Conservation (phyloP, 805 yeast species). For the Kuraishia borneana region DNA sequence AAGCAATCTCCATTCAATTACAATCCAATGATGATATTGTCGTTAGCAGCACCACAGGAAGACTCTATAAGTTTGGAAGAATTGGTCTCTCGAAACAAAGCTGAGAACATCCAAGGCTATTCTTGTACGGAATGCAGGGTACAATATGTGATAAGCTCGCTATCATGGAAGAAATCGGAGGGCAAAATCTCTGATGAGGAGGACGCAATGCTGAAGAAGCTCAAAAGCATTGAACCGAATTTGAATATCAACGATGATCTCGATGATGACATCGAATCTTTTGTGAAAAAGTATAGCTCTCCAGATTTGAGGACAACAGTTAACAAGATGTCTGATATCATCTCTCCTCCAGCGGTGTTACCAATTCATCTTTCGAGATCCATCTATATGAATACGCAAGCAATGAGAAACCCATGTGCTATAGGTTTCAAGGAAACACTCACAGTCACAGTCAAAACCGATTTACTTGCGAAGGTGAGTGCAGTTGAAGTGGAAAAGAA, state of each 20-base stretch:
- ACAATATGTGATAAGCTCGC: constrained; percentile 1
- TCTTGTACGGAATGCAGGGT: constrained; percentile 68
- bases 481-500: constrained; percentile 16
- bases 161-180: constrained; percentile 5
- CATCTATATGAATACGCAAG: constrained; percentile 52
- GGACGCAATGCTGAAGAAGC: constrained; percentile 22
- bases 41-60: constrained; percentile 63
- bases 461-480: constrained; percentile 10
- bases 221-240: no score
- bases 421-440: constrained; percentile 51
- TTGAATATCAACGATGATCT: constrained; percentile 70
- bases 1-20: constrained; percentile 45
- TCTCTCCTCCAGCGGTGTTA: constrained; percentile 59
- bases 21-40: constrained; percentile 57
- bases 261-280: constrained; percentile 25
- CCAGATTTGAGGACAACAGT: constrained; percentile 47
- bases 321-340: constrained; percentile 48
- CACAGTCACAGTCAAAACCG: constrained; percentile 34
- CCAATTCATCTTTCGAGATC: constrained; percentile 85
- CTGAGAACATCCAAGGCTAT: constrained; percentile 68
- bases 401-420: constrained; percentile 65
- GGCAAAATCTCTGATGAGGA: constrained; percentile 10
- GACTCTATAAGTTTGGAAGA: constrained; percentile 26
- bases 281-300: constrained; percentile 27
- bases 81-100: constrained; percentile 43